Evolutionary conservation across 164 flowering plant species (phyloP), one percentile per base, ranked within the genome.

Genomic region (Hamamelis virginiana): DNA sequence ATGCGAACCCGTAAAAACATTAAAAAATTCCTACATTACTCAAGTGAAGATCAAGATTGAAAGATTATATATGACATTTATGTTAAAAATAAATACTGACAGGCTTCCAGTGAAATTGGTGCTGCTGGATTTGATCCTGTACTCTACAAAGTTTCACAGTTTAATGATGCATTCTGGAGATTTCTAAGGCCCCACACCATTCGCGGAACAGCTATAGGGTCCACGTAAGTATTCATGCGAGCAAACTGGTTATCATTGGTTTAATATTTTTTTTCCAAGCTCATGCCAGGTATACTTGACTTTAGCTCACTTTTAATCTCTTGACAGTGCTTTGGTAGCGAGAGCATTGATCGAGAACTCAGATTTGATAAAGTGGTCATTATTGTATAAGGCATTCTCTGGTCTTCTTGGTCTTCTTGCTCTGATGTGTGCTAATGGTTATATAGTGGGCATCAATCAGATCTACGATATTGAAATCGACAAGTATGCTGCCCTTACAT

Each of bases 381-480:
- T 95, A 72, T 47, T 92, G 73, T 70, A 81, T 18, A 95, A 91
- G 85, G 99, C 99, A 18, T 56, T 92, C 19, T 85, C 82, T 68
- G 99, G 99, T 43, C 88, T 95, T 69, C 67, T 90, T 68, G 99
- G 99, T 43, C 88, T 95, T 69, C 67, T 90, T 81, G 97, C 97
- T 68, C 91, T 95, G 44, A 82, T 95, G 43, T 95, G 98, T 46
- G 99, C 97, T 51, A 95, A 92, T 78, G 98, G 98, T 60, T 95
- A 90, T 71, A 95, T 95, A 62, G 99, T 95, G 73, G 98, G 99
- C 81, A 92, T 95, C 83, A 95, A 95, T 79, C 99, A 95, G 81
- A 92, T 95, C 61, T 95, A 91, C 67, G 99, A 95, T 68, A 82
- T 95, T 70, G 94, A 92, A 55, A 95, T 95, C 74, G 98, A 95